Percentiles rank a stretch among this genome's conserved stretches.
These are phyloP conservation scores for Annulohypoxylon stygium DNA, from an alignment of 495 filamentous ascomycete genomes.

Conservation along the genomic window DNA sequence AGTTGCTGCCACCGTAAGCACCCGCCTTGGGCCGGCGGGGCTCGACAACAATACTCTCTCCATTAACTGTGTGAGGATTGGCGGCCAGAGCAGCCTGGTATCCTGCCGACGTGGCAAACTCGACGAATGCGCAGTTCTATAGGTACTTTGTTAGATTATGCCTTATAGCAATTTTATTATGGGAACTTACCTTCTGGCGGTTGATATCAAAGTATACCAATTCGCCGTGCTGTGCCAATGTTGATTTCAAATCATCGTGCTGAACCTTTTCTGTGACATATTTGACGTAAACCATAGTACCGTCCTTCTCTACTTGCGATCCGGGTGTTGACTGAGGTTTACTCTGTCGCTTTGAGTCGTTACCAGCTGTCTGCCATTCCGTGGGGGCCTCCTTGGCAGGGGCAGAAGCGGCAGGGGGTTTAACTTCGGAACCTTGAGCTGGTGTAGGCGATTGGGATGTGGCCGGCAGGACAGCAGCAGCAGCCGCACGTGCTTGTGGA, in stretches of 20 bases:
- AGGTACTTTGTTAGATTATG: slow-evolving; percentile 44
- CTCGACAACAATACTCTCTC: slow-evolving; percentile 86
- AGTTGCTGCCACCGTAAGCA: slow-evolving; percentile 74
- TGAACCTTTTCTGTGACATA: slow-evolving; percentile 90
- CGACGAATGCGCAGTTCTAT: slow-evolving; percentile 96
- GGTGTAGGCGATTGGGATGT: slow-evolving; percentile 49
- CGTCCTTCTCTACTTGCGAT: slow-evolving; percentile 70
- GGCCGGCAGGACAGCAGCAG: slow-evolving; percentile 29
- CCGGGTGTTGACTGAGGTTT: slow-evolving; percentile 68
- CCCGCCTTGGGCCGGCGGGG: slow-evolving; percentile 83
- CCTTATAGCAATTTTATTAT: slow-evolving; percentile 11
- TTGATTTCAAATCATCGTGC: slow-evolving; percentile 72
- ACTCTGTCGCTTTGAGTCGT: slow-evolving; percentile 83
- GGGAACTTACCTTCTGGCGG: slow-evolving; percentile 80
- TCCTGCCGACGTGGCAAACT: slow-evolving; percentile 82
- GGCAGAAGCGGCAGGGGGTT: slow-evolving; percentile 39
- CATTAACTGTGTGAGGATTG: slow-evolving; percentile 87
- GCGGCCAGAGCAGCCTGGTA: slow-evolving; percentile 84
- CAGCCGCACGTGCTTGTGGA: slow-evolving; percentile 39
- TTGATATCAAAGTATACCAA: slow-evolving; percentile 90
- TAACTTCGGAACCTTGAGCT: slow-evolving; percentile 39
- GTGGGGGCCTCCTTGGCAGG: slow-evolving; percentile 62
- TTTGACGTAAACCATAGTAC: slow-evolving; percentile 87
- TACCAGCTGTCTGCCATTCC: slow-evolving; percentile 86
- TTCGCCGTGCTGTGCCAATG: slow-evolving; percentile 79